phyloP scores from a whole-genome alignment of 2,329 filamentous ascomycete species.

The Zasmidium cellare region DNA sequence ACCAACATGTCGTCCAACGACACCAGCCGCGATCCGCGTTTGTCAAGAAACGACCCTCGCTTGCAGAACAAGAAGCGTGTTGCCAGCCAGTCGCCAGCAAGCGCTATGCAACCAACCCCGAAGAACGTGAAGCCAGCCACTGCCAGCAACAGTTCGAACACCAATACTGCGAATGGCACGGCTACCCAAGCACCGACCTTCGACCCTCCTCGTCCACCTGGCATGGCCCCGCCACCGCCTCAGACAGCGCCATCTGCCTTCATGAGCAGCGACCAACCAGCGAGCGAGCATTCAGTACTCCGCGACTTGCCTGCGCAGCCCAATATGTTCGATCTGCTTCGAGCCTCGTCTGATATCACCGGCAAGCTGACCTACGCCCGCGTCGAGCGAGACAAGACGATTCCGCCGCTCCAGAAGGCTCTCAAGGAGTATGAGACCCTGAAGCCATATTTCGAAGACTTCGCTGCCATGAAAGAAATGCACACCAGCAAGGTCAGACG shows the following conservation, averaged over 20 bases:
- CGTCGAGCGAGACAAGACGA: background rate
- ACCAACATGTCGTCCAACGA: constrained; percentile 4
- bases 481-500: background rate
- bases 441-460: background rate
- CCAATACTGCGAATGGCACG: background rate
- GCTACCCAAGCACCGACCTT: background rate
- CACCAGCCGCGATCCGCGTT: constrained; percentile 2
- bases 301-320: background rate
- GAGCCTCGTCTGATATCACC: background rate
- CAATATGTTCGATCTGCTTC: background rate
- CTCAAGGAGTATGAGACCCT: background rate
- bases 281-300: background rate
- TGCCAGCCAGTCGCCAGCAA: constrained; percentile 7
- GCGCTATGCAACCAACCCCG: background rate
- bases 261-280: background rate
- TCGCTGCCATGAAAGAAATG: constrained; percentile 5
- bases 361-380: background rate
- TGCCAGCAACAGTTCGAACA: background rate
- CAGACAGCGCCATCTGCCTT: background rate
- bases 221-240: background rate
- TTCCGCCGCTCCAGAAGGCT: background rate
- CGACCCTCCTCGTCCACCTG: no score
- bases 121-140: background rate
- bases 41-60: constrained; percentile 1
- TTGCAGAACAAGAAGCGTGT: constrained; percentile 1